Base-by-base conservation (phyloP, 306 rosid species). In the Gleditsia sinensis region DNA sequence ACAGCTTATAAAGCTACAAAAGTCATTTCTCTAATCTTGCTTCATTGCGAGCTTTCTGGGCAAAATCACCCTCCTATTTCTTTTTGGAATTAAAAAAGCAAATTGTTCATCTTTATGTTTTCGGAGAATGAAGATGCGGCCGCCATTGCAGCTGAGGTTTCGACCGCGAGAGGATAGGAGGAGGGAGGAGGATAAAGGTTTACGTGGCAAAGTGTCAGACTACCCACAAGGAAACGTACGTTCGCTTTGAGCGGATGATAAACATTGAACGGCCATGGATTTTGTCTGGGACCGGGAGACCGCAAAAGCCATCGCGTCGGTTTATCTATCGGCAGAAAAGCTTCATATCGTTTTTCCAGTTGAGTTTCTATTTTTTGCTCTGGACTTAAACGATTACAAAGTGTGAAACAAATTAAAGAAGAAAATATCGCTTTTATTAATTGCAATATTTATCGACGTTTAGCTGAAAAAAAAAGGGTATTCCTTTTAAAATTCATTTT, bases 51-150 rank as follows among this genome's bases (percentile, higher is more conserved):
- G 9, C 4, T 40, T 56, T 57, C 30, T 2, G 40, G 43, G 32
- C n/a, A 21, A 17, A 20, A 51, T 19, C 6, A 30, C 36, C n/a
- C 4, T 33, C 11, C 12, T 13, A 14, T 21, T 20, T 23, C n/a
- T n/a, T n/a, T n/a, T n/a, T n/a, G n/a, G n/a, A 75, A 51, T 46
- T 6, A 40, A 14, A 34, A 45, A 11, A 1, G 7, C 27, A n/a
- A 10, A n/a, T 12, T 11, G 8, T 53, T 75, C 8, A 83, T 97
- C 97, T 88, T 86, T 45, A 81, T 83, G 54, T 80, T 84, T 49
- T 48, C 83, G 73, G 85, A 64, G 76, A 89, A 69, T 1, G 83
- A 78, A 34, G 82, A 75, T 1, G 89, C 81, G 39, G 90, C 33
- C 56, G 84, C 71, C 27, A 70, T 27, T 0, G 81, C 11, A 50